Evolutionary conservation across 257 asterid genomes (phyloP), one percentile per base, ranked within the genome.

Genomic region (Salvia rosmarinus): DNA sequence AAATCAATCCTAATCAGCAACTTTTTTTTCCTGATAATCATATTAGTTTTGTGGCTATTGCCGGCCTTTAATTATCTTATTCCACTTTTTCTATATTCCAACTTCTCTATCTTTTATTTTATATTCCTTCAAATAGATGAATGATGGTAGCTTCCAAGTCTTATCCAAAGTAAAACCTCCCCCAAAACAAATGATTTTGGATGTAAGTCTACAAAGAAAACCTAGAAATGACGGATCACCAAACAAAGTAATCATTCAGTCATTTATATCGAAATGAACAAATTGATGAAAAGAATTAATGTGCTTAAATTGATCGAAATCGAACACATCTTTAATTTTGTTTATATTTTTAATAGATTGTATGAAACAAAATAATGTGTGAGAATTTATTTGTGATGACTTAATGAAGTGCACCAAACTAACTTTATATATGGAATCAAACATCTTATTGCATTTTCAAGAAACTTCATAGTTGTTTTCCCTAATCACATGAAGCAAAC

Each of bases 401-500:
- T n/a, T n/a, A n/a, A n/a, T n/a, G n/a, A n/a, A 56, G 30, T 7
- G 20, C n/a, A 11, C 32, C 9, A 60, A 17, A 17, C 66, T n/a
- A 34, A n/a, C n/a, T 34, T 16, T 30, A 7, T 9, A 10, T 20
- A 59, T 9, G 1, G 32, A 11, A 61, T 37, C 9, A 2, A 57
- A 28, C 40, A 57, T 23, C 3, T 25, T 25, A 11, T 25, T 23
- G 19, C 13, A 56, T 60, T 8, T 32, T 4, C 37, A 34, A 59
- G 28, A 60, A 39, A 34, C 47, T 35, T 17, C 67, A 35, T 16
- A 60, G 3, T 9, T 61, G 20, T 61, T 61, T 20, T 11, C 21
- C 52, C 52, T 42, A 56, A 69, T 69, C 66, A 40, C 66, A 10
- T 42, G 46, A 67, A 71, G 51, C 71, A 66, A 57, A 59, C 37